Evolutionary conservation across 305 asterid genomes (phyloP).

Genomic region (Fraxinus sp.): DNA sequence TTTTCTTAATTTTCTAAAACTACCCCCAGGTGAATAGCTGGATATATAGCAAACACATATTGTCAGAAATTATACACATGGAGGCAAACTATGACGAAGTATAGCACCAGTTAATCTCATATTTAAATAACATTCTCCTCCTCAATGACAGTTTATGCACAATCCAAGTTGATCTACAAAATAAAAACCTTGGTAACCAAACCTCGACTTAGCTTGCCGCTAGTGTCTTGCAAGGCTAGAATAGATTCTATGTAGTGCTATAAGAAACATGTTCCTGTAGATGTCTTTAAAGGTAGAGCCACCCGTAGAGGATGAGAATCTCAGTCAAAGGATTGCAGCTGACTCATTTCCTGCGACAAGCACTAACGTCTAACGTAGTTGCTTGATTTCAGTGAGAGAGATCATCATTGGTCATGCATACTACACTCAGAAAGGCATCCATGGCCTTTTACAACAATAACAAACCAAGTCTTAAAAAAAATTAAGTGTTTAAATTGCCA

Average conservation of each 20-base stretch:
- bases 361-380: neutral
- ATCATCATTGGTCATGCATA: neutral
- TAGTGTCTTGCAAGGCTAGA: constrained; percentile 84
- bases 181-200: constrained; percentile 25
- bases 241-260: constrained; percentile 83
- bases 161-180: neutral
- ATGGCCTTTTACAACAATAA: neutral
- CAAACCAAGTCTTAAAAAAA: neutral
- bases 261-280: constrained; percentile 83
- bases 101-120: constrained; percentile 3
- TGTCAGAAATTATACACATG: neutral
- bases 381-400: neutral
- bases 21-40: neutral
- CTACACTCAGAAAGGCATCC: constrained; percentile 2
- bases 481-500: neutral
- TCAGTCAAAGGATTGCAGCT: constrained; percentile 27
- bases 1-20: constrained; percentile 3
- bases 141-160: constrained; percentile 8
- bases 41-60: constrained; percentile 2
- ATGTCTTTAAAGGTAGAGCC: constrained; percentile 83
- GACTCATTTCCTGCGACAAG: constrained; percentile 13
- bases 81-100: neutral
- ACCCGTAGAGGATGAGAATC: constrained; percentile 51
- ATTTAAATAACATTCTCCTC: neutral
- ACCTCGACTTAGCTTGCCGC: constrained; percentile 68